Evolutionary conservation across 31 red algal genomes (phyloP).

Genomic region (Endocladia muricata): DNA sequence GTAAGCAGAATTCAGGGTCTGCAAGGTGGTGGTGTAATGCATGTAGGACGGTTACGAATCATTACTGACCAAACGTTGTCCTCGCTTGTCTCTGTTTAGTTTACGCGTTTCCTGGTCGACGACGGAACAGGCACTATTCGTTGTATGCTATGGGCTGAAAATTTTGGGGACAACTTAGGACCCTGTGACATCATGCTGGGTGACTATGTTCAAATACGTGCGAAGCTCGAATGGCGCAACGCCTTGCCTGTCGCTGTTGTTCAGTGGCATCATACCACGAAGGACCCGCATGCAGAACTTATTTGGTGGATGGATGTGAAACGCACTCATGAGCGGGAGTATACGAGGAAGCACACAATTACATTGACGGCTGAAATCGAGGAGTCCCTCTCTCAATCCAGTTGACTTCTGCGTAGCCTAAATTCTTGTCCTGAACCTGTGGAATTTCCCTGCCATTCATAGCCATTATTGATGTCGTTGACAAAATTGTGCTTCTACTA

Average conservation of each 20-base stretch:
- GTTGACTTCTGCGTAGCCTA: too few species aligned
- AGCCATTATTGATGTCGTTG: too few species aligned
- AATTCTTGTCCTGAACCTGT: too few species aligned
- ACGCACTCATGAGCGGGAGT: conserved; percentile 23
- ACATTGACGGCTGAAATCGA: conserved; percentile 6
- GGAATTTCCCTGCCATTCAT: too few species aligned
- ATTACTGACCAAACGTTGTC: too few species aligned
- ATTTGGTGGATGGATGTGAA: conserved; percentile 53
- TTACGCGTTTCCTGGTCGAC: conserved; percentile 50
- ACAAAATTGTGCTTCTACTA: too few species aligned
- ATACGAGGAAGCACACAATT: conserved; percentile 21
- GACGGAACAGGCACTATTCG: conserved; percentile 43
- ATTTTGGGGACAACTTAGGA: not conserved
- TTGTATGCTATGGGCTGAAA: conserved; percentile 35
- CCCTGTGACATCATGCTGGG: conserved; percentile 6
- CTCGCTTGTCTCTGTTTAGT: too few species aligned
- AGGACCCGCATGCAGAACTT: conserved; percentile 35
- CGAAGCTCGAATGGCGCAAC: conserved; percentile 45
- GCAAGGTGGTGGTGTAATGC: too few species aligned
- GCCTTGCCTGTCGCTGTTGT: conserved; percentile 21
- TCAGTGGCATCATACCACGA: not conserved
- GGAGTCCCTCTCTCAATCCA: not conserved
- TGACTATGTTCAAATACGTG: conserved; percentile 29
- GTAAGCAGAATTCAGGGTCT: conserved; percentile 18
- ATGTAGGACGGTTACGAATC: too few species aligned